A percentile compares a stretch with the other conserved stretches of the same genome.
phyloP scores from a whole-genome alignment of 2,329 filamentous ascomycete species.

The Aspergillus aculeatus region DNA sequence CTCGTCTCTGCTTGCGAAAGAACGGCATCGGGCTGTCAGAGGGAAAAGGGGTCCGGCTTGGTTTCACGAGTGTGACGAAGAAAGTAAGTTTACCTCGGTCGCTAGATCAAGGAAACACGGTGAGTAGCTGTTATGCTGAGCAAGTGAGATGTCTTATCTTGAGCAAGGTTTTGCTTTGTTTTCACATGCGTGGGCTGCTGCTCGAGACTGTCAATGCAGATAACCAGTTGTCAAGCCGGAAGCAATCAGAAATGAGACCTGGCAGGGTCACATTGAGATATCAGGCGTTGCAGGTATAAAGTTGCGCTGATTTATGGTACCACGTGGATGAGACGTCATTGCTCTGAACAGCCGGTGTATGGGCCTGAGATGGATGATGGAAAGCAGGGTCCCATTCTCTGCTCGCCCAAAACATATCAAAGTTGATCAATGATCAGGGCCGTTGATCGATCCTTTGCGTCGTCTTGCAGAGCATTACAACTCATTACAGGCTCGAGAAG shows the following conservation, averaged over 20 bases:
- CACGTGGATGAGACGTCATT: not conserved
- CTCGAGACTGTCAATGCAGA: too few species aligned
- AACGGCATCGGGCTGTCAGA: not conserved
- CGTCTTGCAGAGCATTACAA: not conserved
- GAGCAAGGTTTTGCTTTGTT: too few species aligned
- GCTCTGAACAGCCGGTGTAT: not conserved
- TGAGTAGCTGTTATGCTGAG: not conserved
- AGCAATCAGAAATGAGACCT: not conserved
- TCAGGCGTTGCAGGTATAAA: not conserved
- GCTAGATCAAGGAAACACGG: not conserved
- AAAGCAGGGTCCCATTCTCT: not conserved
- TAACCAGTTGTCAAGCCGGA: not conserved
- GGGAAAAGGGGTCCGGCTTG: not conserved
- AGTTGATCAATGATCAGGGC: not conserved
- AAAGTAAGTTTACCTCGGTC: not conserved
- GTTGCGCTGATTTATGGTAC: not conserved
- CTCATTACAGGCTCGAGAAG: not conserved
- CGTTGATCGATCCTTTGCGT: not conserved
- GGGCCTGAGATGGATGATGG: not conserved
- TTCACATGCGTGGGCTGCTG: too few species aligned
- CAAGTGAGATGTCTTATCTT: not conserved
- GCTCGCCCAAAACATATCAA: not conserved
- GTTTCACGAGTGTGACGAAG: not conserved
- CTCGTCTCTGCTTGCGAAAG: not conserved
- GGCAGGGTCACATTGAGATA: not conserved